Conservation (phyloP, 2,329 filamentous ascomycete species). For the Aspergillus luchuensis region DNA sequence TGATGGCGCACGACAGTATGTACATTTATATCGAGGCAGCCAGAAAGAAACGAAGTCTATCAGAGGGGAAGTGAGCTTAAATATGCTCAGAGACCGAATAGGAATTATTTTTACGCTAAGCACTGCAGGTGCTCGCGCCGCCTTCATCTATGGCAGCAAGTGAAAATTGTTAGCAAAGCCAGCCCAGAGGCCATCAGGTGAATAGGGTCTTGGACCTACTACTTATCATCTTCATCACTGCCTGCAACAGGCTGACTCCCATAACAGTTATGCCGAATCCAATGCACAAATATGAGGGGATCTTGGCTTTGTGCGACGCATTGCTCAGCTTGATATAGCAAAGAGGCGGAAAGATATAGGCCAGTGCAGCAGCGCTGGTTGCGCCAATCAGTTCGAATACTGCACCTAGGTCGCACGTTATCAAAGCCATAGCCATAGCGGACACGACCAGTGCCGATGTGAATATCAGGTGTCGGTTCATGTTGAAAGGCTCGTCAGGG, state of each 20-base stretch:
- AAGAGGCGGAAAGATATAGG: slow-evolving; percentile 90
- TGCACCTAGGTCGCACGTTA: slow-evolving; percentile 90
- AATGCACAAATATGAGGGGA: slow-evolving; percentile 71
- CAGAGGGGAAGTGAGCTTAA: slow-evolving; percentile 4
- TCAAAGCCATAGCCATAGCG: slow-evolving; percentile 73
- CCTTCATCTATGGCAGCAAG: slow-evolving; percentile 34
- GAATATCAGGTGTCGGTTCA: slow-evolving; percentile 82
- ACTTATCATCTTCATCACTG: slow-evolving; percentile 65
- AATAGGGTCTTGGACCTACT: slow-evolving; percentile 34
- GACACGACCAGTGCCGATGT: slow-evolving; percentile 78
- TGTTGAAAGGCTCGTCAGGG: slow-evolving; percentile 72
- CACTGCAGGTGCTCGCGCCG: slow-evolving; percentile 33
- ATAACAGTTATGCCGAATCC: slow-evolving; percentile 79
- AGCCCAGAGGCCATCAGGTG: background rate
- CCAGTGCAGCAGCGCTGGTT: slow-evolving; percentile 89
- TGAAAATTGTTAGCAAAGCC: slow-evolving; percentile 15
- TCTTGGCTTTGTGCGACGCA: slow-evolving; percentile 70
- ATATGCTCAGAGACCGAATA: background rate
- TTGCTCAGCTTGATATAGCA: slow-evolving; percentile 94
- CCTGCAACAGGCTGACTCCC: slow-evolving; percentile 75
- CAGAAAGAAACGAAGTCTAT: slow-evolving; percentile 15
- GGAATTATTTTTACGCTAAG: slow-evolving; percentile 15
- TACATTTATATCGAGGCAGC: slow-evolving; percentile 2
- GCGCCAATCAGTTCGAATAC: slow-evolving; percentile 97
- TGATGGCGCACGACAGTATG: background rate